Evolutionary conservation across 106 monocot species (phyloP), one percentile per base, ranked within the genome.

Genomic region (Dioscorea dumetorum): DNA sequence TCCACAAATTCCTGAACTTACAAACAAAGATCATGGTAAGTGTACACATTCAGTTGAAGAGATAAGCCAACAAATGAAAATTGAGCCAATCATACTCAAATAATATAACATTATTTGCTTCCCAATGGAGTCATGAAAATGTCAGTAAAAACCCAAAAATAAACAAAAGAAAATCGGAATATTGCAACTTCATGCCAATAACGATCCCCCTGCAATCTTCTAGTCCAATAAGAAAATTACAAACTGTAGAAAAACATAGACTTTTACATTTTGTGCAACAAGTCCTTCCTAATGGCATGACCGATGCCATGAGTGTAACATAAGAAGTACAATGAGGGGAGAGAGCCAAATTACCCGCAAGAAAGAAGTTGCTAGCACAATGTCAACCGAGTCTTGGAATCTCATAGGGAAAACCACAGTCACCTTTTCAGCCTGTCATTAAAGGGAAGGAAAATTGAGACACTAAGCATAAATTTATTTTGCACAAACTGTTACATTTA

Each of bases 391-490:
- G 63, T 97, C 88, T 75, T 86, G 86, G 80, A 97, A 91, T 78
- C 91, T 88, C 95, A 97, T 91, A 19, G 91, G 91, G 61, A 80
- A 97, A 1, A 91, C 71, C 28, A 89, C 72, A 5, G 89, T 92
- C 33, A 92, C 91, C 78, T 83, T 97, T 62, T 92, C 97, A 35
- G 67, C 84, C 97, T 97, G 80, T 53, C 21, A 79, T 59, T 20
- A 67, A 54, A 71, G 24, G 64, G 13, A 58, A 10, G 10, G 6
- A 41, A 41, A 41, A 41, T 3, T 41, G 41, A 41, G 0, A 8
- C 10, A 41, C 5, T 3, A 41, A 41, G 41, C 10, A 8, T 41
- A 41, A 41, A 8, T 8, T 41, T 41, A 41, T 41, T 6, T 5
- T 41, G 41, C 41, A 41, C 41, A 41, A 41, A 41, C 41, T 41